phyloP scores from a whole-genome alignment of 176 grass and related monocot genomes.

The Musa schizocarpa region DNA sequence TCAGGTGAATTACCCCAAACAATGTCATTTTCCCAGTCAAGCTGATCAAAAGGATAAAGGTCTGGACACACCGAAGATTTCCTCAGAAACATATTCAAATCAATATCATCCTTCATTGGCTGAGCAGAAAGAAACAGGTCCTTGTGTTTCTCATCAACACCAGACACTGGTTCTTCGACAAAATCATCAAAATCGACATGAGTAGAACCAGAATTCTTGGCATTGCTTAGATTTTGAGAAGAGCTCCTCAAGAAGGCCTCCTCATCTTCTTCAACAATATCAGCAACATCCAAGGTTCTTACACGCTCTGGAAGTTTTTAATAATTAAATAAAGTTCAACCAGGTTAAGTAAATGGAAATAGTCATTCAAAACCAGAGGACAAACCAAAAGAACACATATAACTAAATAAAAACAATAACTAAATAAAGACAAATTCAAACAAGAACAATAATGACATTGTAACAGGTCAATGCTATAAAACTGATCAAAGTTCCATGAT shows the following conservation, averaged over 20 bases:
- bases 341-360: conserved; percentile 19
- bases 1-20: conserved; percentile 90
- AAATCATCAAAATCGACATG: conserved; percentile 46
- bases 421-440: background rate
- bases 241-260: conserved; percentile 62
- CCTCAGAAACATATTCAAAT: conserved; percentile 24
- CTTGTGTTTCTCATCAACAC: conserved; percentile 29
- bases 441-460: background rate
- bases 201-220: conserved; percentile 35
- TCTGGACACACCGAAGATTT: conserved; percentile 56
- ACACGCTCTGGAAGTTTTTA: conserved; percentile 45
- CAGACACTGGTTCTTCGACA: conserved; percentile 43
- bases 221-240: conserved; percentile 43
- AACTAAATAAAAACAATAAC: background rate
- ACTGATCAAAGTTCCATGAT: no score
- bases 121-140: conserved; percentile 51
- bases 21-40: conserved; percentile 84
- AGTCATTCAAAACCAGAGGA: background rate
- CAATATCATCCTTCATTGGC: conserved; percentile 61
- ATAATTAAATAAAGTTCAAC: conserved; percentile 2
- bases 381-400: background rate
- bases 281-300: conserved; percentile 36
- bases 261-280: conserved; percentile 95
- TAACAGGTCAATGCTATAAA: background rate
- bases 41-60: conserved; percentile 88